These are phyloP conservation scores for Ustilago sp. DNA, from an alignment of 1,284 basidiomycete species.

Conservation along the genomic window DNA sequence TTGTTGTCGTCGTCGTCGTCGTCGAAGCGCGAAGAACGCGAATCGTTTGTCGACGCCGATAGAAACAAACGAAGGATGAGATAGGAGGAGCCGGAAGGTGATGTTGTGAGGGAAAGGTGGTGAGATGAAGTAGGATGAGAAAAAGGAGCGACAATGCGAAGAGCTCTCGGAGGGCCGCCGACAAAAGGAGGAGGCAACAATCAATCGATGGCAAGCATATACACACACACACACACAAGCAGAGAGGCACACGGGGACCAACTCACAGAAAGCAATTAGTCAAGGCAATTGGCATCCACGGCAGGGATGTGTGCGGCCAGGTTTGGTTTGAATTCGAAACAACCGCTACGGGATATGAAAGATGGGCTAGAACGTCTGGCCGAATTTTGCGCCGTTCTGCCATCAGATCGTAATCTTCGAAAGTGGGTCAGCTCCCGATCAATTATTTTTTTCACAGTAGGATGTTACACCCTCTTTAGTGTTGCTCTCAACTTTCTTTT, in stretches of 20 bases:
- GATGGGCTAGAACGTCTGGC: slow-evolving; percentile 21
- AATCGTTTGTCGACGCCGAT: neutral
- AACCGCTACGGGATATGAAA: slow-evolving; percentile 5
- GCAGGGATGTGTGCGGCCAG: too few relatives aligned
- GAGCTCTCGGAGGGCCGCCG: slow-evolving; percentile 8
- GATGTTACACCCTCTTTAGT: neutral
- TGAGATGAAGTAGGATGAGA: neutral
- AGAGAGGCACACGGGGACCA: neutral
- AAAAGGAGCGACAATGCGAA: neutral
- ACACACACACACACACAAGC: neutral
- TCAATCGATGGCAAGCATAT: neutral
- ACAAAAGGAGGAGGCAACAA: neutral
- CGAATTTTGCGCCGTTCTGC: slow-evolving; percentile 11
- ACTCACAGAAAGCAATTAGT: neutral
- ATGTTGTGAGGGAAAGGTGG: neutral
- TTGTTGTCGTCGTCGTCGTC: neutral
- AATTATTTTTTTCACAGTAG: neutral
- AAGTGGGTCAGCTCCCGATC: neutral
- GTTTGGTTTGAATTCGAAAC: slow-evolving; percentile 15
- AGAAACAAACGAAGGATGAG: neutral
- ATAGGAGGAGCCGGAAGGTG: neutral
- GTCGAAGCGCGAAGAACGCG: slow-evolving; percentile 8
- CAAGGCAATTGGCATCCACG: neutral
- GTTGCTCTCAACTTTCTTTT: neutral
- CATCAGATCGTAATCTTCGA: neutral